A percentile compares a stretch with the other conserved stretches of the same genome.
Evolutionary conservation across 2,329 filamentous ascomycete genomes (phyloP).

Genomic region (Penicillium concentricum): DNA sequence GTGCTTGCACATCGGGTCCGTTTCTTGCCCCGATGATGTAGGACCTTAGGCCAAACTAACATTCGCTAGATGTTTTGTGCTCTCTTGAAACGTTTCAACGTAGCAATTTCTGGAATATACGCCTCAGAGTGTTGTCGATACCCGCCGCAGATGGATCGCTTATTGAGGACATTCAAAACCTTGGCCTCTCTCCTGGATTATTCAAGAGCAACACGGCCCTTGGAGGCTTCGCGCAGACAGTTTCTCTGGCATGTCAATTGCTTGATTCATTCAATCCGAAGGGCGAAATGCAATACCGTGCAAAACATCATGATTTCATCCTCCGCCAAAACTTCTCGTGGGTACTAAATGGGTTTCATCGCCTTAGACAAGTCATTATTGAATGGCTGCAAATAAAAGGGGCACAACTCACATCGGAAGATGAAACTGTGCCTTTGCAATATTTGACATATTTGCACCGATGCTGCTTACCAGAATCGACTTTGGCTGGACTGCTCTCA

Average conservation of each 20-base stretch:
- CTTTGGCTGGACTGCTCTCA: constrained; percentile 19
- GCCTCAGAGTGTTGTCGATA: constrained; percentile 20
- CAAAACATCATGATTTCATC: constrained; percentile 20
- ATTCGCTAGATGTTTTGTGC: constrained; percentile 44
- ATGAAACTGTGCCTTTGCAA: constrained; percentile 24
- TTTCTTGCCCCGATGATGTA: constrained; percentile 9
- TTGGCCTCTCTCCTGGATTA: constrained; percentile 32
- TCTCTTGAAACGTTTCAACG: constrained; percentile 39
- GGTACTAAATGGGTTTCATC: constrained; percentile 34
- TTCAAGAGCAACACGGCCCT: constrained; percentile 26
- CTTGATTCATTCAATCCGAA: constrained; percentile 31
- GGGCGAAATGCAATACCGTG: constrained; percentile 4
- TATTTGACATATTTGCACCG: constrained; percentile 28
- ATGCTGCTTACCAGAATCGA: constrained; percentile 22
- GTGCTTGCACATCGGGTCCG: constrained; percentile 40
- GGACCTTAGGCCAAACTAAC: constrained; percentile 16
- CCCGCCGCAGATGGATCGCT: constrained; percentile 29
- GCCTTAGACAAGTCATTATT: constrained; percentile 32
- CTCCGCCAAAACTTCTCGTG: constrained; percentile 36
- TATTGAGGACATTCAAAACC: constrained; percentile 30
- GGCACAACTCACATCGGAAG: constrained; percentile 15
- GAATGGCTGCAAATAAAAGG: constrained; percentile 26
- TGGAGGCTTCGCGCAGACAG: constrained; percentile 28
- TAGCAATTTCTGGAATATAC: constrained; percentile 8
- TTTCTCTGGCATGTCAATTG: constrained; percentile 27